A percentile compares a stretch with the other conserved stretches of the same genome.
Conservation (phyloP, 768 basidiomycete genomes). For the Heimioporus sp. region DNA sequence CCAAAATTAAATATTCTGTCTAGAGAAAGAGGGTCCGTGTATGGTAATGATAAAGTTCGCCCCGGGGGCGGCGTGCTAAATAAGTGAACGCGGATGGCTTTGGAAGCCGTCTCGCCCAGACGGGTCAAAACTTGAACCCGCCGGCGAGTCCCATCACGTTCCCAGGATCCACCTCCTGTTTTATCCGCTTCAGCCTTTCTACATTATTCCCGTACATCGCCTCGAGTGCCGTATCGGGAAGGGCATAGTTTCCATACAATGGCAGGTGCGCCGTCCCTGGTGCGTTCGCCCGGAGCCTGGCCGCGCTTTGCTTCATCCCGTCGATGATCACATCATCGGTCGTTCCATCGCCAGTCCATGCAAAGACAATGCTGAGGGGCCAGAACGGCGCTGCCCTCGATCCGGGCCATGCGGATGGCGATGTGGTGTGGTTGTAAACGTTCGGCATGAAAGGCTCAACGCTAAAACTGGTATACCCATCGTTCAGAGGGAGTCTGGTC, state of each 20-base stretch:
- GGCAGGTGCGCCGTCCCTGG: constrained; percentile 42
- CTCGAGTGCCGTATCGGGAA: constrained; percentile 47
- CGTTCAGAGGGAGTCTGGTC: constrained; percentile 27
- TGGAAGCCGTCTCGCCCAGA: not conserved
- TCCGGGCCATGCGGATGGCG: constrained; percentile 48
- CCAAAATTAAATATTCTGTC: not conserved
- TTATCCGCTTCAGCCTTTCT: constrained; percentile 37
- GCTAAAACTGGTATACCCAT: constrained; percentile 44
- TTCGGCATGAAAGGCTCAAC: constrained; percentile 50
- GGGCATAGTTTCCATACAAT: constrained; percentile 62
- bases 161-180: constrained; percentile 48
- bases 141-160: constrained; percentile 68
- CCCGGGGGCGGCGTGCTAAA: too few species aligned
- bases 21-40: not conserved
- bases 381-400: constrained; percentile 36
- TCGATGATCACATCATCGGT: constrained; percentile 41
- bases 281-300: constrained; percentile 40
- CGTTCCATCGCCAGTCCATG: constrained; percentile 38
- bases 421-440: constrained; percentile 37
- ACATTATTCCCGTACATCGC: constrained; percentile 53
- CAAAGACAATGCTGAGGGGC: constrained; percentile 48
- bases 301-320: constrained; percentile 39
- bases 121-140: constrained; percentile 51
- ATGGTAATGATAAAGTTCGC: too few species aligned
- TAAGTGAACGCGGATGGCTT: not conserved